These are phyloP conservation scores for Lichtheimia corymbifera DNA, from an alignment of 371 early-diverging fungal species.

Conservation along the genomic window DNA sequence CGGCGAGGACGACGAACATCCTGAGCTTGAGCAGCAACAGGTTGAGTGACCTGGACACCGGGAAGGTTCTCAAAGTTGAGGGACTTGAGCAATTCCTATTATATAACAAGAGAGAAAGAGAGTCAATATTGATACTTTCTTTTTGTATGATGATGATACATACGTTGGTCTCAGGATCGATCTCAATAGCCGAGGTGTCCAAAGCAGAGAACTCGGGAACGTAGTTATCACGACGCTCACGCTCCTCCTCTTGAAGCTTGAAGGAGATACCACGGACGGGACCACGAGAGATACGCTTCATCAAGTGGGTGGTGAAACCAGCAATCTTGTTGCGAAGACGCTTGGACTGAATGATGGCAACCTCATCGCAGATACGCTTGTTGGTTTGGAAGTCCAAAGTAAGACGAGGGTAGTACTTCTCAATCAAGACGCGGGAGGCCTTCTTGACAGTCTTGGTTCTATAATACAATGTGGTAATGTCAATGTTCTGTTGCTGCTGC, in stretches of 20 bases:
- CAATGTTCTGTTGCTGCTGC: background rate
- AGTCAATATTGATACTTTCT: too few relatives aligned
- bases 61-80: slow-evolving; percentile 89
- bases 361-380: slow-evolving; percentile 98
- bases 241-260: slow-evolving; percentile 99
- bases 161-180: slow-evolving; percentile 93
- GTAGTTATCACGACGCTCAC: slow-evolving; percentile 99
- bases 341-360: slow-evolving; percentile 98
- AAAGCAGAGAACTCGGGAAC: slow-evolving; percentile 99
- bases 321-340: slow-evolving; percentile 99
- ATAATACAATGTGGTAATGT: slow-evolving; percentile 11
- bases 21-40: slow-evolving; percentile 40
- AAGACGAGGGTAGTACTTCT: slow-evolving; percentile 99
- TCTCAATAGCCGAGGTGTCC: slow-evolving; percentile 90
- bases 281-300: slow-evolving; percentile 99
- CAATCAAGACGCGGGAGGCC: slow-evolving; percentile 99
- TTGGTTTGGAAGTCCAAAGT: slow-evolving; percentile 99
- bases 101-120: slow-evolving; percentile 11
- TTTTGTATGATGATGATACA: too few relatives aligned
- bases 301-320: slow-evolving; percentile 99
- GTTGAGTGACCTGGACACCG: slow-evolving; percentile 65
- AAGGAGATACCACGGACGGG: slow-evolving; percentile 99
- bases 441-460: slow-evolving; percentile 99
- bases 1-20: slow-evolving; percentile 32
- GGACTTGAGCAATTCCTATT: slow-evolving; percentile 91